Base-by-base conservation (phyloP, 805 yeast genomes). In the Cyberlindnera nakhonratchasimensis region DNA sequence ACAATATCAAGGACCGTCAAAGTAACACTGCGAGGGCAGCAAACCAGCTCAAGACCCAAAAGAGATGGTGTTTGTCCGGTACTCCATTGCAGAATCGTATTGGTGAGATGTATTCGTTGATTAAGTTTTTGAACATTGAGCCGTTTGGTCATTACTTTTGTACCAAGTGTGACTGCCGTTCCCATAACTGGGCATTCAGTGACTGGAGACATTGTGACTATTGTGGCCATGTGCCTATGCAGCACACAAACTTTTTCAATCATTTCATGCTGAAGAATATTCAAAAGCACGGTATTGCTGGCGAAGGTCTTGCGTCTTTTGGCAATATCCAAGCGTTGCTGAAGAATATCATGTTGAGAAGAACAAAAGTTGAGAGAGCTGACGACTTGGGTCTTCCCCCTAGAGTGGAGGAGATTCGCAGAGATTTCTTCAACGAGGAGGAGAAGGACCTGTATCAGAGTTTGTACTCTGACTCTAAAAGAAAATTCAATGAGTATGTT, bases 371-470 rank as follows among this genome's bases (percentile, higher is more conserved):
- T 4, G 98, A 93, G 64, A 74, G 98, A 37, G 97, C 99, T 0
- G 99, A 95, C 62, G 99, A 93, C 68, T 70, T 93, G 50, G 99
- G 99, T 1, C 70, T 93, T 35, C 99, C 99, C 3, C 99, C 99
- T 3, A 77, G 97, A 53, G 80, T 90, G 23, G 97, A 91, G 26
- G 95, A 86, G 50, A 81, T 93, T 37, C 72, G 98, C 42, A 75
- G 83, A 29, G 97, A 90, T 58, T 75, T 72, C 50, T 93, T 93
- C 70, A 93, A 91, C 59, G 95, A 85, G 34, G 98, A 93, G 58
- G 99, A 93, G 55, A 87, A 87, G 56, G 99, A 93, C 64, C 67
- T 93, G 38, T 93, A 93, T 61, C 80, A 83, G 53, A 84, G 95
- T 40, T 71, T 93, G 34, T 93, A 89, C 64, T 75, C 91, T 22